Evolutionary conservation across 2,329 filamentous ascomycete species (phyloP), one percentile per base, ranked within the genome.

Genomic region (Xylaria sp.): DNA sequence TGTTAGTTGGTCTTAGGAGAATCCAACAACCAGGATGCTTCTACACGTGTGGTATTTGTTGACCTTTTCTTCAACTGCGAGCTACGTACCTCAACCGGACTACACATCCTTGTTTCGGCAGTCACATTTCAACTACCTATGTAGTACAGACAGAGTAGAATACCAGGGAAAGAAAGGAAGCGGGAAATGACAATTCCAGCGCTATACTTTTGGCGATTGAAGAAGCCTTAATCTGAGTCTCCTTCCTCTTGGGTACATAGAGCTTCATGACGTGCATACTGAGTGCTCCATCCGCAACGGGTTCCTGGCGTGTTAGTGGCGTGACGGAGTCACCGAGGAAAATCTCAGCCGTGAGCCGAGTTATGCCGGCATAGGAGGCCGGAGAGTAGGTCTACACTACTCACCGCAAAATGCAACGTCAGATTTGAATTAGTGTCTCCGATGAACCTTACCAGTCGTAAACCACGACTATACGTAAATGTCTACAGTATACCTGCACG

Each of bases 181-280:
- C 7, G 12, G 23, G 18, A 18, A 7, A 15, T 46, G 39, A 18
- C 39, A 20, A 31, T n/a, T 31, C 20, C 10, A 48, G 39, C 39
- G 39, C 39, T 28, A 41, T 15, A 31, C 20, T 48, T 31, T n/a
- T 25, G 20, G 15, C 54, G 12, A 20, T 50, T 20, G 18, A 46
- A 20, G 20, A 28, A n/a, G 31, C 25, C 31, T 58, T 34, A 12
- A 51, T 57, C 6, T 10, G 8, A 9, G 25, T 10, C 58, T 62
- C 52, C 52, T 63, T 67, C 59, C 58, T 54, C 13, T 58, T 67
- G 25, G 44, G 59, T 63, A 34, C 15, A 23, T 52, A 13, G 41
- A 23, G 31, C 59, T 37, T 34, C 20, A 23, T 37, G 41, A 44
- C 41, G 31, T 23, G 34, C 51, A 41, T 23, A 46, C 50, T 23